phyloP scores from a whole-genome alignment of 2,329 filamentous ascomycete genomes.

The Curvularia hawaiiensis region DNA sequence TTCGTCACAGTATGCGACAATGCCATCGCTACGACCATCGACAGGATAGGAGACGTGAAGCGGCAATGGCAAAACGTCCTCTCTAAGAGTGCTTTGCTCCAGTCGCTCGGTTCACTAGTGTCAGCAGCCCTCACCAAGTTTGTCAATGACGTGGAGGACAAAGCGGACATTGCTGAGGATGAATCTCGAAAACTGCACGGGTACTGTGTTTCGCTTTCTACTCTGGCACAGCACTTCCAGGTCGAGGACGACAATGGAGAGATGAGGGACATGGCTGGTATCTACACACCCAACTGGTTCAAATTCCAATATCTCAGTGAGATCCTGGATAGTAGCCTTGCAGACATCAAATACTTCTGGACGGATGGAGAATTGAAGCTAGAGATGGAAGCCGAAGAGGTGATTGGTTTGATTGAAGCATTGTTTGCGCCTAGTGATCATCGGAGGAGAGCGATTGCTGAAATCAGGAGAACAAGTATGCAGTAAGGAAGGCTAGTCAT shows the following conservation, averaged over 20 bases:
- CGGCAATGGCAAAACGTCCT: conserved; percentile 63
- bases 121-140: conserved; percentile 64
- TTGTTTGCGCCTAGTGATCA: conserved; percentile 68
- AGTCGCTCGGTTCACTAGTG: conserved; percentile 64
- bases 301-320: conserved; percentile 69
- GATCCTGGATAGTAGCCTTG: conserved; percentile 66
- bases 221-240: conserved; percentile 63
- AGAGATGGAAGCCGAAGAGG: conserved; percentile 66
- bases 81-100: conserved; percentile 64
- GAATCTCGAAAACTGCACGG: conserved; percentile 64
- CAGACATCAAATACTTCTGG: conserved; percentile 70
- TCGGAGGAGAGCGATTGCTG: conserved; percentile 61
- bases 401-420: conserved; percentile 67
- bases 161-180: conserved; percentile 67
- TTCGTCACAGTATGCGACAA: conserved; percentile 65
- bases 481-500: conserved; percentile 11
- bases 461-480: conserved; percentile 52
- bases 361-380: conserved; percentile 66
- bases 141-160: conserved; percentile 65
- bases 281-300: conserved; percentile 68
- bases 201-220: conserved; percentile 61
- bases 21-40: conserved; percentile 62
- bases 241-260: conserved; percentile 49
- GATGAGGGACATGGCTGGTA: conserved; percentile 60
- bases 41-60: conserved; percentile 62